These are phyloP conservation scores for Trichoderma reesei DNA, from an alignment of 495 filamentous ascomycete species.

Conservation along the genomic window DNA sequence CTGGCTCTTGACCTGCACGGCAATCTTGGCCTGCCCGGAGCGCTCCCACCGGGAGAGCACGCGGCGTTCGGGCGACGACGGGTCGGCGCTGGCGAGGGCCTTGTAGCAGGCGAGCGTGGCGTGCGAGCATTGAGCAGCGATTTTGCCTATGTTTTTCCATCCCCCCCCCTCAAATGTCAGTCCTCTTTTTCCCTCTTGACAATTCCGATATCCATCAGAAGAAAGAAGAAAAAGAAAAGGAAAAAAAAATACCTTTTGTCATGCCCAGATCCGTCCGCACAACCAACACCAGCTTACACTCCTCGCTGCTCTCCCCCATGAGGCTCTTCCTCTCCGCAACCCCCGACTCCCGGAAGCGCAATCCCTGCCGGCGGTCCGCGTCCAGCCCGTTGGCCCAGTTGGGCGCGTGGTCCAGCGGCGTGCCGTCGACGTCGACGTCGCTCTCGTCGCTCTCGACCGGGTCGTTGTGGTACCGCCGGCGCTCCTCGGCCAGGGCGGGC, in stretches of 20 bases:
- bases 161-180: background rate
- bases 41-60: conserved; percentile 81
- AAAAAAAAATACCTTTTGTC: conserved; percentile 62
- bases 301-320: conserved; percentile 47
- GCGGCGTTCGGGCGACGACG: conserved; percentile 39
- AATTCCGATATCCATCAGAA: background rate
- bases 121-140: conserved; percentile 92
- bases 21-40: conserved; percentile 82
- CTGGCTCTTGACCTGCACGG: conserved; percentile 73
- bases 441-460: conserved; percentile 41
- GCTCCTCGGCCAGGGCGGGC: conserved; percentile 28
- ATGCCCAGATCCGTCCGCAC: conserved; percentile 91
- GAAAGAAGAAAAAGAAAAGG: background rate
- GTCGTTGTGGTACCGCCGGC: conserved; percentile 24
- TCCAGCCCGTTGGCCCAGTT: conserved; percentile 46
- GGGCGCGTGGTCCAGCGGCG: conserved; percentile 47
- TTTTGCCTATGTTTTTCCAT: conserved; percentile 59
- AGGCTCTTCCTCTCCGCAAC: conserved; percentile 12
- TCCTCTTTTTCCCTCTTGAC: background rate
- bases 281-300: conserved; percentile 89
- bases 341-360: conserved; percentile 17
- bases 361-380: conserved; percentile 38
- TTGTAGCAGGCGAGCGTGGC: conserved; percentile 97
- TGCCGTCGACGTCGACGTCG: conserved; percentile 42
- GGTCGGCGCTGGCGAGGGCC: conserved; percentile 48